Evolutionary conservation across 176 grass and related monocot genomes (phyloP), one percentile per base, ranked within the genome.

Genomic region (Ananas comosus): DNA sequence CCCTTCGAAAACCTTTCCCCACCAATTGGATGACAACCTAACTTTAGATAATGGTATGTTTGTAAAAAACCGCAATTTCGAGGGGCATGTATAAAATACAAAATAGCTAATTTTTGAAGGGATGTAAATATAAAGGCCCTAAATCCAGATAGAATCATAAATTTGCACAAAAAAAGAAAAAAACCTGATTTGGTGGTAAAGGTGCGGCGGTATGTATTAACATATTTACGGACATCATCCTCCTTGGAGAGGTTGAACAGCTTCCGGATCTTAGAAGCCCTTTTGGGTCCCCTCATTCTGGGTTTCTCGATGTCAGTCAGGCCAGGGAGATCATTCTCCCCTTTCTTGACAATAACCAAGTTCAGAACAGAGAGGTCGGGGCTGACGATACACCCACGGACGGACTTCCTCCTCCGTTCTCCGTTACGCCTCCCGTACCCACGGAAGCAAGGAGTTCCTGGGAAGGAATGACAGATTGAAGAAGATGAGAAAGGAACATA

Each of bases 221-320:
- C 91, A 2, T 91, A 96, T 22, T 91, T 91, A 68, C 91, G 87
- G 12, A 96, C 91, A 75, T 96, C 91, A 91, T 96, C 91, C 42
- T 96, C 85, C 80, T 91, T 86, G 66, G 69, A 54, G 9, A 96
- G 91, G 80, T 96, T 96, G 54, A 96, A 96, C 22, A 96, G 80
- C 80, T 96, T 96, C 79, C 85, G 81, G 80, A 96, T 96, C 82
- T 96, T 96, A 49, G 88, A 91, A 51, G 88, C 91, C 74, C 91
- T 91, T 69, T 96, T 96, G 13, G 91, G 91, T 77, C 91, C 91
- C 82, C 91, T 96, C 91, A 96, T 91, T 75, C 91, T 88, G 18
- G 91, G 91, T 75, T 96, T 96, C 75, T 96, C 91, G 12, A 79
- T 83, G 72, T 96, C 91, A 13, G 91, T 96, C 42, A 96, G 65